phyloP scores from a whole-genome alignment of 2,329 filamentous ascomycete genomes.

The Xylariaceae sp. region DNA sequence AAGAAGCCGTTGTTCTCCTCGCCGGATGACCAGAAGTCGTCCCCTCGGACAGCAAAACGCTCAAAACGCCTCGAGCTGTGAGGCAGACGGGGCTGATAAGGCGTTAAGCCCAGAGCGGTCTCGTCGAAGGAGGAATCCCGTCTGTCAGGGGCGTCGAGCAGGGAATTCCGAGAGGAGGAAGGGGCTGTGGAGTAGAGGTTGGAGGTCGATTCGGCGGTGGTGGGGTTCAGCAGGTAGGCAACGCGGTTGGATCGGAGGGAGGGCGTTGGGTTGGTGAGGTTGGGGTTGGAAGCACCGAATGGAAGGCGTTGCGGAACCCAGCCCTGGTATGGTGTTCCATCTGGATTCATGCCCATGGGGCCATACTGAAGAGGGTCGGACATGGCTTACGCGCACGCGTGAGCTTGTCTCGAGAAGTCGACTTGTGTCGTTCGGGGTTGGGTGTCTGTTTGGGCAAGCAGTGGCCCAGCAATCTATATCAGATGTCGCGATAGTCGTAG shows the following conservation, averaged over 20 bases:
- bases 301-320: conserved; percentile 40
- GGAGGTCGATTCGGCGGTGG: conserved; percentile 36
- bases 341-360: conserved; percentile 32
- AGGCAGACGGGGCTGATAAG: background rate
- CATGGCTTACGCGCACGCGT: conserved; percentile 31
- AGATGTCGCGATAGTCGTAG: too few relatives aligned
- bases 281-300: conserved; percentile 37
- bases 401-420: background rate
- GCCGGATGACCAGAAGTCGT: background rate
- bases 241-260: conserved; percentile 39
- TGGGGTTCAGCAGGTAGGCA: conserved; percentile 53
- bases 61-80: background rate
- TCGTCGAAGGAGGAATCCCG: too few relatives aligned
- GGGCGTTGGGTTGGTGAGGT: conserved; percentile 20
- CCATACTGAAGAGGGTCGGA: conserved; percentile 40
- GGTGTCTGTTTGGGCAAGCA: background rate
- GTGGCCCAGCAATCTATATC: background rate
- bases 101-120: too few relatives aligned
- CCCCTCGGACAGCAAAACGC: too few relatives aligned
- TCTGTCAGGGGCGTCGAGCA: too few relatives aligned
- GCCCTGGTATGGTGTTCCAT: conserved; percentile 32
- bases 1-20: conserved; percentile 57
- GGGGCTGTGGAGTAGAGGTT: conserved; percentile 28
- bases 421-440: background rate
- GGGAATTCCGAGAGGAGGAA: too few relatives aligned